Conservation (phyloP, 495 filamentous ascomycete species). For the Aspergillus sparsus region DNA sequence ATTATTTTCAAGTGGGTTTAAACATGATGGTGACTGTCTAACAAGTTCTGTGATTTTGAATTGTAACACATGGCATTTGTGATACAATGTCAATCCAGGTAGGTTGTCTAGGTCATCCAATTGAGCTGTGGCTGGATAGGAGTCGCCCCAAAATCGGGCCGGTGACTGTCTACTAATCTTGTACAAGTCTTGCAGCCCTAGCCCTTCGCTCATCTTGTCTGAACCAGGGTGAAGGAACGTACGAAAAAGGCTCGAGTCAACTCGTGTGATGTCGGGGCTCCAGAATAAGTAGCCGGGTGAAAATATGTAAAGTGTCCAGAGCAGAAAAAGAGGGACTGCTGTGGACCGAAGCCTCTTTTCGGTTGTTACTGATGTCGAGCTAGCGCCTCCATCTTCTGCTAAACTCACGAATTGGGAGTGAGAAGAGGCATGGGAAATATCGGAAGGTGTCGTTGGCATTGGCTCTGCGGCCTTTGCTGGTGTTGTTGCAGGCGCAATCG, state of each 20-base stretch:
- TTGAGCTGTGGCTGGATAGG: constrained; percentile 33
- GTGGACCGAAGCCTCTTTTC: constrained; percentile 24
- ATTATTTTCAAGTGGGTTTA: not conserved
- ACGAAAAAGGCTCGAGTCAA: constrained; percentile 33
- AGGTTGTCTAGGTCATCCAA: constrained; percentile 38
- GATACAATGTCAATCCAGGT: not conserved
- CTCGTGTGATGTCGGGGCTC: constrained; percentile 19
- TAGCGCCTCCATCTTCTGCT: too few relatives aligned
- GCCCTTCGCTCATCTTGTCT: constrained; percentile 14
- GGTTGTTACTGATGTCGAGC: not conserved
- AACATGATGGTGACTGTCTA: not conserved
- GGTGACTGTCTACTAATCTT: constrained; percentile 37
- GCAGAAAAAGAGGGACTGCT: constrained; percentile 36
- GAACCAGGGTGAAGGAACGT: constrained; percentile 26
- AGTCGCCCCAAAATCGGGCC: constrained; percentile 36
- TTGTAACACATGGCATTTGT: not conserved
- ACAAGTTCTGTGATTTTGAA: constrained; percentile 1
- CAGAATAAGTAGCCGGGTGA: constrained; percentile 33
- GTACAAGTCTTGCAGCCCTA: constrained; percentile 32
- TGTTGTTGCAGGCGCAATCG: not conserved
- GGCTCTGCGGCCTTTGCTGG: not conserved
- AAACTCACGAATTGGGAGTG: not conserved
- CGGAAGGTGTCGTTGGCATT: too few relatives aligned
- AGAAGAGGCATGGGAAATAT: not conserved
- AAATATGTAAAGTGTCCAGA: constrained; percentile 40